Conservation (phyloP, 345 rosid species). For the Iberis pinnata region DNA sequence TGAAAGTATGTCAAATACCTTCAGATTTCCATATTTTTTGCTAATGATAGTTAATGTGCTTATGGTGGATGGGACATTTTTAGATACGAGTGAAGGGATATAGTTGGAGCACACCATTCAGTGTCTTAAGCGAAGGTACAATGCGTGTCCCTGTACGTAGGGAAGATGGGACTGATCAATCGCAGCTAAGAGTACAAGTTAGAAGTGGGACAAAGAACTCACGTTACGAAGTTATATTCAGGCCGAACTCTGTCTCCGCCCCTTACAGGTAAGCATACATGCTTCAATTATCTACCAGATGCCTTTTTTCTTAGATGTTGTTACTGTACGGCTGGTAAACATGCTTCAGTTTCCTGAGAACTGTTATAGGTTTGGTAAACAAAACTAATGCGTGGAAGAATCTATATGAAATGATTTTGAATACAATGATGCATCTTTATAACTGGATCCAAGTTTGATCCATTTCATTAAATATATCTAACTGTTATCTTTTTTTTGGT, state of each 20-base stretch:
- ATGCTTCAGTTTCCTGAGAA: not conserved
- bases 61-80: constrained; percentile 17
- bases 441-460: constrained; percentile 11
- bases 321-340: constrained; percentile 9
- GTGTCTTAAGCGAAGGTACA: constrained; percentile 65
- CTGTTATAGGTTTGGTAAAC: too few relatives aligned
- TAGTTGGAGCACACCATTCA: constrained; percentile 84
- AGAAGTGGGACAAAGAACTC: constrained; percentile 89
- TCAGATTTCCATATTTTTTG: constrained; percentile 1
- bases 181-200: constrained; percentile 69
- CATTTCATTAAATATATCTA: constrained; percentile 3
- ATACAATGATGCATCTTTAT: constrained; percentile 6
- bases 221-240: constrained; percentile 82
- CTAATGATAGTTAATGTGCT: constrained; percentile 12
- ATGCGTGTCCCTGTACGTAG: constrained; percentile 62
- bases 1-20: constrained; percentile 53
- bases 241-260: constrained; percentile 68
- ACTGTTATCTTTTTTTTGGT: not conserved
- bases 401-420: constrained; percentile 3
- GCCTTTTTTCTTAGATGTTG: constrained; percentile 10
- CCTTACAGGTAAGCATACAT: constrained; percentile 71
- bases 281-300: constrained; percentile 15
- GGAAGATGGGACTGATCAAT: constrained; percentile 43
- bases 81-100: constrained; percentile 74
- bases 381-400: too few relatives aligned